Conservation (phyloP, 805 yeast genomes). For the Starmerella ratchasimensis region DNA sequence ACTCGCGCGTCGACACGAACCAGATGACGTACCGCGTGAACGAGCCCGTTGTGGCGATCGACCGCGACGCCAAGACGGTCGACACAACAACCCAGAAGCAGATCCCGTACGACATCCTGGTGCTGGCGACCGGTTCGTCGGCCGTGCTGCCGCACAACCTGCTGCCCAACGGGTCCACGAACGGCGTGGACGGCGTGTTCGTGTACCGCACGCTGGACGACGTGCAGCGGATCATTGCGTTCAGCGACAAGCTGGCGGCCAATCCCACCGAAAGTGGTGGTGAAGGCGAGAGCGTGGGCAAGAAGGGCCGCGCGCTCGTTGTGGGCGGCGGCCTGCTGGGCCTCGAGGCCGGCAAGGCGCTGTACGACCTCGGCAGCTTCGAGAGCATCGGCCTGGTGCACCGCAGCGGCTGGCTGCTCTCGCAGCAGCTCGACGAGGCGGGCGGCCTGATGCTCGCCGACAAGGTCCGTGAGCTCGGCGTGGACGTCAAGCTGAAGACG, state of each 20-base stretch:
- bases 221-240: slow-evolving; percentile 24
- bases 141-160: slow-evolving; percentile 23
- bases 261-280: slow-evolving; percentile 1
- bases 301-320: slow-evolving; percentile 84
- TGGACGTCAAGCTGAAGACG: slow-evolving; percentile 39
- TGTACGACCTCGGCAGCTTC: slow-evolving; percentile 25
- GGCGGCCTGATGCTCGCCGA: slow-evolving; percentile 29
- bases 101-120: slow-evolving; percentile 24
- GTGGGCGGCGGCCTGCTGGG: slow-evolving; percentile 69
- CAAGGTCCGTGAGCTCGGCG: slow-evolving; percentile 40
- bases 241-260: slow-evolving; percentile 13
- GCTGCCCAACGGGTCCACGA: slow-evolving; percentile 9
- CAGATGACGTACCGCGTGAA: slow-evolving; percentile 16
- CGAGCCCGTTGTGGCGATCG: slow-evolving; percentile 11
- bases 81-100: slow-evolving; percentile 8
- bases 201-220: slow-evolving; percentile 29
- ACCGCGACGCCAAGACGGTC: slow-evolving; percentile 8
- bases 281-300: too few relatives aligned
- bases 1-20: slow-evolving; percentile 12
- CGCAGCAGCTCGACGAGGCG: slow-evolving; percentile 29
- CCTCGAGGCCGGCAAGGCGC: slow-evolving; percentile 30
- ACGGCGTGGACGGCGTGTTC: slow-evolving; percentile 17
- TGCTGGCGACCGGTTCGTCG: slow-evolving; percentile 27
- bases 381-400: slow-evolving; percentile 27
- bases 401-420: slow-evolving; percentile 27